Conservation (phyloP, 495 filamentous ascomycete genomes). For the Staphylotrichum tortipilum region DNA sequence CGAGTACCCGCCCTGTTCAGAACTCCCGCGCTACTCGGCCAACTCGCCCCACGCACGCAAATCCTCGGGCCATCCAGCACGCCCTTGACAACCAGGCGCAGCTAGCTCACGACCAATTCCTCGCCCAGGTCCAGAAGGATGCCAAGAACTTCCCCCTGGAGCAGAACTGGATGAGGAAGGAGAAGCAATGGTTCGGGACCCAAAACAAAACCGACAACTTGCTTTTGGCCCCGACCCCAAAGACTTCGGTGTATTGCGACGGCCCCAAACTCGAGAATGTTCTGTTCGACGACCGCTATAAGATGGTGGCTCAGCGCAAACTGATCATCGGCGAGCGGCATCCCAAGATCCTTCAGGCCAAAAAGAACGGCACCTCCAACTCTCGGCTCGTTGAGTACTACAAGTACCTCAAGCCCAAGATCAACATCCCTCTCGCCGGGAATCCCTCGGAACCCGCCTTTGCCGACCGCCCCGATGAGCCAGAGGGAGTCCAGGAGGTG, state of each 20-base stretch:
- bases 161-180: neutral
- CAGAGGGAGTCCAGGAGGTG: no score
- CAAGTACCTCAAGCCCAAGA: slow-evolving; percentile 3
- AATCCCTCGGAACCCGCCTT: neutral
- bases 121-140: neutral
- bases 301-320: neutral
- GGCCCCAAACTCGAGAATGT: slow-evolving; percentile 1
- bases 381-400: slow-evolving; percentile 15
- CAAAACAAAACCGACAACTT: slow-evolving; percentile 12
- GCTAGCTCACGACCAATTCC: neutral
- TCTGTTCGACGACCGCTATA: slow-evolving; percentile 17
- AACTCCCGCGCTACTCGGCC: no score
- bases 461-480: neutral
- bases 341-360: slow-evolving; percentile 17
- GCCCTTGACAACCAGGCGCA: no score
- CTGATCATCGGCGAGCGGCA: slow-evolving; percentile 8
- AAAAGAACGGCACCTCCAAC: slow-evolving; percentile 1
- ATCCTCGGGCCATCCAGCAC: no score
- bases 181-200: neutral
- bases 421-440: slow-evolving; percentile 25
- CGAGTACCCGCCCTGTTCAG: no score
- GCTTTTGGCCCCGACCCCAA: slow-evolving; percentile 7
- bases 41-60: no score
- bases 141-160: neutral
- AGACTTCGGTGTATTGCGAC: slow-evolving; percentile 6